A percentile compares a stretch with the other conserved stretches of the same genome.
phyloP scores from a whole-genome alignment of 768 basidiomycete genomes.

The Psilocybe tampanensis region DNA sequence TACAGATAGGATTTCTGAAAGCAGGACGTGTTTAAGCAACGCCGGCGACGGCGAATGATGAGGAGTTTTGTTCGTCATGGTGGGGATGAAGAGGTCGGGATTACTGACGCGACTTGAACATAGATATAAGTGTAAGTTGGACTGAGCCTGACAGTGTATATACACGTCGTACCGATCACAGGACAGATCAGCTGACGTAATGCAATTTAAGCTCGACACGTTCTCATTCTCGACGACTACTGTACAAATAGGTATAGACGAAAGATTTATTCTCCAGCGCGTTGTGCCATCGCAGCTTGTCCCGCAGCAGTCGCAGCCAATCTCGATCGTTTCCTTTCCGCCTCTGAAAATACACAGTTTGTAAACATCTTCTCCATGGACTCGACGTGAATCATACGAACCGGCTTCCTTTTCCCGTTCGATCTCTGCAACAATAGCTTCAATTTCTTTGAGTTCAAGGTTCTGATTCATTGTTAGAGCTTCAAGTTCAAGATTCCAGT shows the following conservation, averaged over 20 bases:
- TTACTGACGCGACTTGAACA: conserved; percentile 9
- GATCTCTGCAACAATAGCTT: conserved; percentile 89
- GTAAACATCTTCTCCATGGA: not conserved
- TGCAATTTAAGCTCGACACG: conserved; percentile 4
- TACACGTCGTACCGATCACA: conserved; percentile 22
- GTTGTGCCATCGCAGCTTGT: conserved; percentile 83
- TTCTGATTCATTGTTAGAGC: conserved; percentile 50
- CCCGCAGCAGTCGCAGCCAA: conserved; percentile 90
- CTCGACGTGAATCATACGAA: conserved; percentile 33
- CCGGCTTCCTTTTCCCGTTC: conserved; percentile 97
- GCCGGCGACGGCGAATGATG: conserved; percentile 34
- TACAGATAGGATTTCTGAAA: conserved; percentile 89
- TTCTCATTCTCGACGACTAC: conserved; percentile 2
- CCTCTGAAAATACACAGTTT: conserved; percentile 55
- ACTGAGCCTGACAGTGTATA: conserved; percentile 1
- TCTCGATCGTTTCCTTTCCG: conserved; percentile 90
- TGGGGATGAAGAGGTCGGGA: conserved; percentile 13
- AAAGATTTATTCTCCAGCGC: conserved; percentile 41
- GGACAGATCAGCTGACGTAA: conserved; percentile 21
- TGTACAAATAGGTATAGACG: conserved; percentile 16
- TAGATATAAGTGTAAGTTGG: not conserved
- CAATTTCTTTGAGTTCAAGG: conserved; percentile 85
- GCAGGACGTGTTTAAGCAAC: conserved; percentile 77
- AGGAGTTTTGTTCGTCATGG: conserved; percentile 17
- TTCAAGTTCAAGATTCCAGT: not conserved